These are phyloP conservation scores for Rusavskia elegans DNA, from an alignment of 495 filamentous ascomycete species.

Conservation along the genomic window DNA sequence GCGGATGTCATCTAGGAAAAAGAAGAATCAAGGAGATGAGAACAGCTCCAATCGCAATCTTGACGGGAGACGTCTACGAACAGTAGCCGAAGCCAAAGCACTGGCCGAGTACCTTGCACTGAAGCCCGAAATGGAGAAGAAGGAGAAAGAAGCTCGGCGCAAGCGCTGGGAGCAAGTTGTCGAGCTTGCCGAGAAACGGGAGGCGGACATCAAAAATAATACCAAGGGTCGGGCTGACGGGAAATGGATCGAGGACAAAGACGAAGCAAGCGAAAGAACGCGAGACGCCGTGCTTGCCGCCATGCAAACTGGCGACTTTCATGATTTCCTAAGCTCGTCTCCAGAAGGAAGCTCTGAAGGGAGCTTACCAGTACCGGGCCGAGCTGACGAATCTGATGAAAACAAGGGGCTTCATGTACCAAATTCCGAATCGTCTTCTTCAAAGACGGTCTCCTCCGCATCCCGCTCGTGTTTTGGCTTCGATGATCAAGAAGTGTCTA, in stretches of 20 bases:
- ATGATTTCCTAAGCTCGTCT: conserved; percentile 30
- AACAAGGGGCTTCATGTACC: conserved; percentile 1
- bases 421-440: background rate
- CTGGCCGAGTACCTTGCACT: conserved; percentile 88
- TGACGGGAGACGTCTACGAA: conserved; percentile 78
- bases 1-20: conserved; percentile 89
- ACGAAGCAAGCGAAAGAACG: conserved; percentile 67
- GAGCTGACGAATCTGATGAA: conserved; percentile 27
- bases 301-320: conserved; percentile 47
- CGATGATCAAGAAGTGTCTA: conserved; percentile 63
- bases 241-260: conserved; percentile 86
- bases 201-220: conserved; percentile 61
- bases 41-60: conserved; percentile 84
- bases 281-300: conserved; percentile 67
- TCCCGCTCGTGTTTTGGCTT: conserved; percentile 59
- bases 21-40: conserved; percentile 67
- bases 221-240: conserved; percentile 61
- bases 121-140: conserved; percentile 91
- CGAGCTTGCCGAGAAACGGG: conserved; percentile 60
- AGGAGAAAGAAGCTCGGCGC: conserved; percentile 70
- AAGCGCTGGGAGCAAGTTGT: conserved; percentile 75
- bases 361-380: conserved; percentile 22
- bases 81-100: conserved; percentile 85
- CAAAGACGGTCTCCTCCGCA: conserved; percentile 6
- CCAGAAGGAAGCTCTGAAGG: conserved; percentile 37